Percentiles rank a stretch among this genome's conserved stretches.
Evolutionary conservation across 1,284 basidiomycete genomes (phyloP).

Genomic region (Cutaneotrichosporon cyanovorans): DNA sequence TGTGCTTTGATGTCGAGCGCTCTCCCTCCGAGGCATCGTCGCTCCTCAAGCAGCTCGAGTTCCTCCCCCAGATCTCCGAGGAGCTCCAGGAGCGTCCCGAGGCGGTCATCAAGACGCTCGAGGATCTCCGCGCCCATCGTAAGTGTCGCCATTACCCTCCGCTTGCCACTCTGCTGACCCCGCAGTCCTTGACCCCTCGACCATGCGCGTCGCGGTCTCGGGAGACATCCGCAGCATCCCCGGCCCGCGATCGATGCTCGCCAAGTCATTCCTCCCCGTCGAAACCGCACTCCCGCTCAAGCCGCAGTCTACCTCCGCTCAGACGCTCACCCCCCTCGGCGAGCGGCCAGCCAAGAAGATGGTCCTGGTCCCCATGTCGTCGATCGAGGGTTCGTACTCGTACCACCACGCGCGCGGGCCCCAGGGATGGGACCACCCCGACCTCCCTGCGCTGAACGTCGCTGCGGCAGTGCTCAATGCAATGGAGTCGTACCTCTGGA

Average conservation of each 20-base stretch:
- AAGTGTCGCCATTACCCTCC: too few species aligned
- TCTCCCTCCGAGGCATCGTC: slow-evolving; percentile 68
- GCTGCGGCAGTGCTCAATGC: slow-evolving; percentile 84
- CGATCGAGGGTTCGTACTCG: slow-evolving; percentile 89
- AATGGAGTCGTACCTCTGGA: slow-evolving; percentile 90
- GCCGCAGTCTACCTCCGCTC: slow-evolving; percentile 60
- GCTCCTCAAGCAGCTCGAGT: slow-evolving; percentile 68
- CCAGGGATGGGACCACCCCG: slow-evolving; percentile 67
- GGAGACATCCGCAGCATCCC: slow-evolving; percentile 70
- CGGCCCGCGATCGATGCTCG: slow-evolving; percentile 66
- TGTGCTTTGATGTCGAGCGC: slow-evolving; percentile 60
- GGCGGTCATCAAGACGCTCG: slow-evolving; percentile 62
- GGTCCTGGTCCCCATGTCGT: slow-evolving; percentile 77
- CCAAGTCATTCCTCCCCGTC: slow-evolving; percentile 59
- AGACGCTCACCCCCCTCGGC: slow-evolving; percentile 70
- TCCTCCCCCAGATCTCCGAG: slow-evolving; percentile 67
- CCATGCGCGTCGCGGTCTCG: slow-evolving; percentile 76
- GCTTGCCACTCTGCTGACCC: slow-evolving; percentile 45
- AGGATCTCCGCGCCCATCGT: slow-evolving; percentile 57
- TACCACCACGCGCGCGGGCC: slow-evolving; percentile 73
- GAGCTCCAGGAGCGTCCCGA: slow-evolving; percentile 68
- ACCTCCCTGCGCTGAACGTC: slow-evolving; percentile 77
- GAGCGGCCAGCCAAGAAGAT: slow-evolving; percentile 66
- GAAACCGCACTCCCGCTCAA: slow-evolving; percentile 52
- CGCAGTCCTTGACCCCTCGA: slow-evolving; percentile 63